A percentile compares a stretch with the other conserved stretches of the same genome.
Conservation (phyloP, 768 basidiomycete species). For the Calocera cornea region DNA sequence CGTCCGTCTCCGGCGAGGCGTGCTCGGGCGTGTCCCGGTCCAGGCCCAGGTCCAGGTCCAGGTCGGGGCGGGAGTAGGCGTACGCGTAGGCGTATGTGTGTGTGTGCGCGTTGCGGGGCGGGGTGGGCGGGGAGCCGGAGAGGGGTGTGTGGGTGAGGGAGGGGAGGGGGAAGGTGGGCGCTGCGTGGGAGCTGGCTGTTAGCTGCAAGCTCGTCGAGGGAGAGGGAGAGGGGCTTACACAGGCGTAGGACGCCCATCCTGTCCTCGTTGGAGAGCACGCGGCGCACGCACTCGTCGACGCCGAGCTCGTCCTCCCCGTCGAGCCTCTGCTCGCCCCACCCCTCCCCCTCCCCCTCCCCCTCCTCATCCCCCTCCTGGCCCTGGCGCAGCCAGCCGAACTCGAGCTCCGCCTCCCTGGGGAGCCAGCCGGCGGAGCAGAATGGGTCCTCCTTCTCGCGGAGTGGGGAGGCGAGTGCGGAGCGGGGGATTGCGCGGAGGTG, state of each 20-base stretch:
- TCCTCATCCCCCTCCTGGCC: background rate
- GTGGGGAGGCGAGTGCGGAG: background rate
- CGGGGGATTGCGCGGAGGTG: background rate
- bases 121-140: background rate
- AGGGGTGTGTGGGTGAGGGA: background rate
- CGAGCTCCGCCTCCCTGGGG: background rate
- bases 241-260: background rate
- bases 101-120: background rate
- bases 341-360: background rate
- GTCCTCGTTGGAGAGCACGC: background rate
- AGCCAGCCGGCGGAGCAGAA: background rate
- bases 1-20: background rate
- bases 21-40: background rate
- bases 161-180: background rate
- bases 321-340: background rate
- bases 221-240: background rate
- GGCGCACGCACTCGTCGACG: background rate
- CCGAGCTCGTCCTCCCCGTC: background rate
- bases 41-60: background rate
- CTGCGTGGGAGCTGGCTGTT: background rate
- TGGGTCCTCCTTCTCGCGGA: background rate
- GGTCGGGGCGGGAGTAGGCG: background rate
- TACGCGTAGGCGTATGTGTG: background rate
- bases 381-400: background rate
- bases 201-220: background rate